phyloP scores from a whole-genome alignment of 2,329 filamentous ascomycete species.

The Cercospora berteroae region DNA sequence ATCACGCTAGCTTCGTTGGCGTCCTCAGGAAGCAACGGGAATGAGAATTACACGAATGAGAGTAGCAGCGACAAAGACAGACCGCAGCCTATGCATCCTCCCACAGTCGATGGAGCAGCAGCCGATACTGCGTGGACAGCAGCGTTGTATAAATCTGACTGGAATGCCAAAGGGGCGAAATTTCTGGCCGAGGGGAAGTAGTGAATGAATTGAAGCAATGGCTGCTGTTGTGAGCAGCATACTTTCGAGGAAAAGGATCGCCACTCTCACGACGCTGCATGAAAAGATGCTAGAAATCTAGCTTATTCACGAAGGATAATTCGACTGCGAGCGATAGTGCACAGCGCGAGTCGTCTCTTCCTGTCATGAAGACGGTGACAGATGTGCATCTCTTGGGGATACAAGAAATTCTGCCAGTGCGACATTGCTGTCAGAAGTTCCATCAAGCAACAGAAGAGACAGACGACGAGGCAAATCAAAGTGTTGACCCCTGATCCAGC shows the following conservation, averaged over 20 bases:
- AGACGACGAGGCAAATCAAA: too few species aligned
- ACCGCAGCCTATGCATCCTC: not conserved
- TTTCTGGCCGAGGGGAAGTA: not conserved
- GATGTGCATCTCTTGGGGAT: not conserved
- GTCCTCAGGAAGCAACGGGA: not conserved
- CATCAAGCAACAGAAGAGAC: not conserved
- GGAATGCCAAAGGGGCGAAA: not conserved
- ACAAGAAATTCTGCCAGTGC: not conserved
- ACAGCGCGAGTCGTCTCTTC: not conserved
- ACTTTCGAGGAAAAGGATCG: not conserved
- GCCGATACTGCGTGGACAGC: slow-evolving; percentile 4
- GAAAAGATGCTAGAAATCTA: not conserved
- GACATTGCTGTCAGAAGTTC: not conserved
- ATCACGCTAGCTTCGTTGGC: not conserved
- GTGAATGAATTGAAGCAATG: not conserved
- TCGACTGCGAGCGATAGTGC: not conserved
- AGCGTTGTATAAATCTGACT: not conserved
- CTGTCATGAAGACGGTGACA: not conserved
- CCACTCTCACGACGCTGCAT: not conserved
- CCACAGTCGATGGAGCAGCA: not conserved
- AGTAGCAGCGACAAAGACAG: not conserved
- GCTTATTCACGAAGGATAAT: not conserved
- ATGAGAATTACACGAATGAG: not conserved
- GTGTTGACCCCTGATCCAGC: not conserved
- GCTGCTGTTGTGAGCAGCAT: not conserved